Conservation (phyloP, 768 basidiomycete genomes). For the Cytidiella melzeri region DNA sequence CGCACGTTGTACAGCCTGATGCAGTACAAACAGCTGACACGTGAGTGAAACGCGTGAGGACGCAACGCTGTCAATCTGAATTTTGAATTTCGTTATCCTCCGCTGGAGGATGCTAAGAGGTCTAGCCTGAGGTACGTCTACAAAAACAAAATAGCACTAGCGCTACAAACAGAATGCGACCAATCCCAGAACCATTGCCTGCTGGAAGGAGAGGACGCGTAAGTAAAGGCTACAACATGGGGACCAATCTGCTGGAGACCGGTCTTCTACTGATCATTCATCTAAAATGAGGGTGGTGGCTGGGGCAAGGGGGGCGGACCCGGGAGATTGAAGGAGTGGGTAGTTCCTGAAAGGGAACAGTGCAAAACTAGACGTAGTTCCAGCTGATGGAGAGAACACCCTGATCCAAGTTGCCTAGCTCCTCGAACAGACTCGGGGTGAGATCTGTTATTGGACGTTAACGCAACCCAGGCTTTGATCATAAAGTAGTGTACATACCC, state of each 20-base stretch:
- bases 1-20: no score
- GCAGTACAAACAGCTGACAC: no score
- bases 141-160: background rate
- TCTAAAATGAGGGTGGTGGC: background rate
- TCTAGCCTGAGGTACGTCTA: no score
- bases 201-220: constrained; percentile 6
- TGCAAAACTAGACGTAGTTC: constrained; percentile 25
- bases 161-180: background rate
- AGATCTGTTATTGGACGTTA: no score
- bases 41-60: no score
- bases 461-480: background rate
- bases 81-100: no score
- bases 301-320: background rate
- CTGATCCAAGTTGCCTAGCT: constrained; percentile 38
- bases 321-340: background rate
- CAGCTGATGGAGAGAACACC: constrained; percentile 54
- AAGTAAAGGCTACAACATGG: constrained; percentile 2
- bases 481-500: constrained; percentile 37
- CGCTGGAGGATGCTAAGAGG: no score
- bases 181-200: constrained; percentile 7
- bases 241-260: constrained; percentile 5
- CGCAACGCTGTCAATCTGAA: no score
- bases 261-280: no score
- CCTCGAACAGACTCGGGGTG: constrained; percentile 55
- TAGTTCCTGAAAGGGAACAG: constrained; percentile 14